These are phyloP conservation scores for Exserohilum rostratum DNA, from an alignment of 2,329 filamentous ascomycete species.

Conservation along the genomic window DNA sequence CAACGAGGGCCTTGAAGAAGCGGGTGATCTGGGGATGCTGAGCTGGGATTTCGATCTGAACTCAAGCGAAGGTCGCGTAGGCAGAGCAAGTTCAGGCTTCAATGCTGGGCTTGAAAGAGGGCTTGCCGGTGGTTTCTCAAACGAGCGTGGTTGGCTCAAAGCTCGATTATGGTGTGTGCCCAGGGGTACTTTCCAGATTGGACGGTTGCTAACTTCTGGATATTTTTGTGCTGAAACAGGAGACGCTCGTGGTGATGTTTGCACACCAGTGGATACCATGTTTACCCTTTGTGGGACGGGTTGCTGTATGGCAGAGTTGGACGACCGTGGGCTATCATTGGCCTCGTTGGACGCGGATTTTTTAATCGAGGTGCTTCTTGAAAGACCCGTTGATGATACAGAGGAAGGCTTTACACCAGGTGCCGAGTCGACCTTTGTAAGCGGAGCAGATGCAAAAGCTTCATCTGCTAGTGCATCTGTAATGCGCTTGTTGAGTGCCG, in stretches of 20 bases:
- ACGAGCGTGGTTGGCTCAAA: slow-evolving; percentile 57
- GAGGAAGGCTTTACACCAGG: slow-evolving; percentile 37
- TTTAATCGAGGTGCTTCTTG: slow-evolving; percentile 42
- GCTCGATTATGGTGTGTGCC: slow-evolving; percentile 52
- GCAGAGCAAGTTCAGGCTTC: slow-evolving; percentile 47
- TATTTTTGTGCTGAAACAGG: slow-evolving; percentile 39
- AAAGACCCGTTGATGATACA: slow-evolving; percentile 39
- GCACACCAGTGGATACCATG: slow-evolving; percentile 77
- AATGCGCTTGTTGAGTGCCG: slow-evolving; percentile 67
- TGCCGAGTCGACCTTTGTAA: slow-evolving; percentile 33
- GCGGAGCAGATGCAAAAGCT: slow-evolving; percentile 67
- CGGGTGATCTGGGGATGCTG: slow-evolving; percentile 60
- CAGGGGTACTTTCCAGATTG: slow-evolving; percentile 62
- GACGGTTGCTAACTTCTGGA: slow-evolving; percentile 50
- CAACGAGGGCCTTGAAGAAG: slow-evolving; percentile 70
- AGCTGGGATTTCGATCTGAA: slow-evolving; percentile 60
- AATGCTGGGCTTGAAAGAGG: slow-evolving; percentile 36
- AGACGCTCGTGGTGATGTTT: slow-evolving; percentile 68
- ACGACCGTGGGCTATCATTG: slow-evolving; percentile 32
- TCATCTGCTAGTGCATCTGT: slow-evolving; percentile 82
- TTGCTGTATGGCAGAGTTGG: slow-evolving; percentile 47
- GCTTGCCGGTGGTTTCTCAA: slow-evolving; percentile 45
- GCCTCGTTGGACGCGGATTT: slow-evolving; percentile 32
- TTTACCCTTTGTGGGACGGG: slow-evolving; percentile 56
- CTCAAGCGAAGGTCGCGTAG: slow-evolving; percentile 52